Evolutionary conservation across 345 rosid genomes (phyloP).

Genomic region (Eucalyptus decipiens): DNA sequence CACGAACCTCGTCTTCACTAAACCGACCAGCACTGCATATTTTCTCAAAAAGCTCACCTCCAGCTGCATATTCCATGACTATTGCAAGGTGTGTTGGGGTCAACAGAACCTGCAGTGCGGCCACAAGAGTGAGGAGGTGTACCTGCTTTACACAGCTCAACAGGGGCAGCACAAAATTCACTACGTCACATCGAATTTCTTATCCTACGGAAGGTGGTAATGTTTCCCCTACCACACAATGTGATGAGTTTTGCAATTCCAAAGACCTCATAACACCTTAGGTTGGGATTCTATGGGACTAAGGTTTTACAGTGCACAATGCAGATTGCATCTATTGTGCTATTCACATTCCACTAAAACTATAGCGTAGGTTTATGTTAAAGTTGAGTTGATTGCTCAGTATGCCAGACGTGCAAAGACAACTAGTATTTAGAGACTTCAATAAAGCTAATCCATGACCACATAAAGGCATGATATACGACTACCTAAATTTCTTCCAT

Average conservation of each 20-base stretch:
- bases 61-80: conserved; percentile 34
- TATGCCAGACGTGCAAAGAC: neutral
- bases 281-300: neutral
- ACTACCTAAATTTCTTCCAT: neutral
- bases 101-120: conserved; percentile 12
- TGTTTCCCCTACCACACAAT: neutral
- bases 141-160: neutral
- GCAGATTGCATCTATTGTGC: neutral
- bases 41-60: conserved; percentile 30
- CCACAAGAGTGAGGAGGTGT: neutral
- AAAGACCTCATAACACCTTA: neutral
- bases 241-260: neutral
- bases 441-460: neutral
- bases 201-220: neutral
- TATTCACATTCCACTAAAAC: neutral
- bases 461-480: neutral
- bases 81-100: conserved; percentile 30
- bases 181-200: neutral
- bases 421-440: neutral
- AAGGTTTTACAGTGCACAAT: neutral
- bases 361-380: neutral
- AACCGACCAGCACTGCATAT: conserved; percentile 28
- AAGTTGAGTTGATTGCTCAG: neutral
- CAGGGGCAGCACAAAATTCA: neutral
- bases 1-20: conserved; percentile 23